Evolutionary conservation across 208 protist genomes (phyloP).

Genomic region (Trypanosoma scelopori): DNA sequence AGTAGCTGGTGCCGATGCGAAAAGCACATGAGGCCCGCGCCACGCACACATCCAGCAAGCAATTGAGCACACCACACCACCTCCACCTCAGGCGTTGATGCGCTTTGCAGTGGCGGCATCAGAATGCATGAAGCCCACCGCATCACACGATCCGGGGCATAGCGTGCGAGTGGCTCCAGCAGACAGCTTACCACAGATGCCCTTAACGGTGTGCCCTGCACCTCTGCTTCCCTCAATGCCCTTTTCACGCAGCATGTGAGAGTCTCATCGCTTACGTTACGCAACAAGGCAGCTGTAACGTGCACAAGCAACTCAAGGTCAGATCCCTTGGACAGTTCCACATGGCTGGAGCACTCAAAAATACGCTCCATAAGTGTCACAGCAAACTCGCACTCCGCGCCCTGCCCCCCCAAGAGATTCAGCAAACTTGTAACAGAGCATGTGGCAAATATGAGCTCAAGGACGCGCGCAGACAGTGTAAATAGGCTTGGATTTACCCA

Average conservation of each 20-base stretch:
- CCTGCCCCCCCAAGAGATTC: conserved; percentile 27
- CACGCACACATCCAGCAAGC: conserved; percentile 41
- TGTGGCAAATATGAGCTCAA: conserved; percentile 23
- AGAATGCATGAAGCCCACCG: conserved; percentile 31
- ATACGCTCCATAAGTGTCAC: conserved; percentile 20
- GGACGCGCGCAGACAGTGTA: background rate
- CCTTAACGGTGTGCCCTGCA: conserved; percentile 19
- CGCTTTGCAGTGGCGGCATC: conserved; percentile 36
- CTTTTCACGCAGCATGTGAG: conserved; percentile 12
- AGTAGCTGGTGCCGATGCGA: conserved; percentile 22
- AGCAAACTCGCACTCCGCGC: conserved; percentile 27
- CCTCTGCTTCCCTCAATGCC: conserved; percentile 16
- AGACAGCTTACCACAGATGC: conserved; percentile 30
- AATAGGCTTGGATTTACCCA: conserved; percentile 40
- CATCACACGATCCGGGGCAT: conserved; percentile 38
- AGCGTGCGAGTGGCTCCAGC: conserved; percentile 36
- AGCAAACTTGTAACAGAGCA: conserved; percentile 24
- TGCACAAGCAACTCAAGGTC: conserved; percentile 5
- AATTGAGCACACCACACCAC: conserved; percentile 40
- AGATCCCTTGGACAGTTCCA: background rate
- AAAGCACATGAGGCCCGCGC: conserved; percentile 32
- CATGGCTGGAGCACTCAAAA: conserved; percentile 21
- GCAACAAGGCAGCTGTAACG: conserved; percentile 21
- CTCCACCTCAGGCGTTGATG: conserved; percentile 25
- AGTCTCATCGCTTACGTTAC: conserved; percentile 29